phyloP scores from a whole-genome alignment of 805 yeast species.

The Kuraishia ogatae region DNA sequence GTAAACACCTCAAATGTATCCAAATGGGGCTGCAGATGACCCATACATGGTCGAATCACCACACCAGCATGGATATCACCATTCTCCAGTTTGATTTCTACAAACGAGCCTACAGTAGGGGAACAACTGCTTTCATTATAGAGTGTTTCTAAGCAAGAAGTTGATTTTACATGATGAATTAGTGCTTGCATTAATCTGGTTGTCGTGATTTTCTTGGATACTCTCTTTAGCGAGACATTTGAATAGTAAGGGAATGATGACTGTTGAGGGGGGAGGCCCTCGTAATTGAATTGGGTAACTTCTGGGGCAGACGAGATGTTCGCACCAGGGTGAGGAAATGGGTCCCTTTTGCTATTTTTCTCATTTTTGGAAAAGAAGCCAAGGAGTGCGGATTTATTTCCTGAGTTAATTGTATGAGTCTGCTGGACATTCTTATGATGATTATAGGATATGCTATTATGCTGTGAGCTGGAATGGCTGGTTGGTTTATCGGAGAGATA shows the following conservation, averaged over 20 bases:
- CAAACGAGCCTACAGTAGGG: constrained; percentile 26
- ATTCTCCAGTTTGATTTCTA: constrained; percentile 22
- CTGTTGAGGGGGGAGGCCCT: not conserved
- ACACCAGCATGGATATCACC: constrained; percentile 23
- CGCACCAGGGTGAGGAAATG: too few relatives aligned
- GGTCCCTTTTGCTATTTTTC: too few relatives aligned
- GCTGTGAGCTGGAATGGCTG: not conserved
- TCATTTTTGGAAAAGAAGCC: not conserved
- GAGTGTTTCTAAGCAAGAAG: not conserved
- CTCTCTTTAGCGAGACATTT: not conserved
- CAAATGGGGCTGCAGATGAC: not conserved
- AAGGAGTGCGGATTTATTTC: not conserved
- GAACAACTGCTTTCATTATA: not conserved
- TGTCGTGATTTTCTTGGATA: not conserved
- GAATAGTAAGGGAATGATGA: not conserved
- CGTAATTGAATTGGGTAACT: too few relatives aligned
- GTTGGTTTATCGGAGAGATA: not conserved
- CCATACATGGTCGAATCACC: constrained; percentile 21
- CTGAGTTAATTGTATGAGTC: not conserved
- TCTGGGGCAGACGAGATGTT: too few relatives aligned
- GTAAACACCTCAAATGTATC: constrained; percentile 1
- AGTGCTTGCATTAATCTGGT: not conserved
- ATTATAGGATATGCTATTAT: too few relatives aligned
- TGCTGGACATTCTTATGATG: too few relatives aligned
- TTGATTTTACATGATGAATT: not conserved